Percentiles rank a stretch among this genome's conserved stretches.
Evolutionary conservation across 2,329 filamentous ascomycete species (phyloP).

Genomic region (Lecanosticta acicola): DNA sequence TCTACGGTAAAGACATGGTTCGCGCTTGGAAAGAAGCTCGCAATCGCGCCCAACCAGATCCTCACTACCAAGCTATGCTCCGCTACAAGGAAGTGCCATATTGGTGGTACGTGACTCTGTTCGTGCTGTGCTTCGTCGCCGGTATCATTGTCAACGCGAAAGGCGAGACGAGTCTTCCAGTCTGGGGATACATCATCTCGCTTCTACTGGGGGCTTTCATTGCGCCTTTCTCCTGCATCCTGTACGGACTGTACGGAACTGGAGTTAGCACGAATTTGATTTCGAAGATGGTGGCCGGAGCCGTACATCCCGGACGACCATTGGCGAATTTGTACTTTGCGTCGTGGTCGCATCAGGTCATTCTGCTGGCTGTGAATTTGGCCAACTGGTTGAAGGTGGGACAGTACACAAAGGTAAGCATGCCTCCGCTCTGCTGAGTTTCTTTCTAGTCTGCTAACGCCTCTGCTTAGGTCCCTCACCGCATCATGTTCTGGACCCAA

Average conservation of each 20-base stretch:
- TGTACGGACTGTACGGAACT: conserved; percentile 33
- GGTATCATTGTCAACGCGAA: background rate
- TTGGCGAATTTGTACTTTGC: conserved; percentile 33
- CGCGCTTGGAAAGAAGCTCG: conserved; percentile 19
- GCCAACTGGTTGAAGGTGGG: conserved; percentile 34
- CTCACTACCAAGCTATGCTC: conserved; percentile 33
- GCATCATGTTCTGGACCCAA: conserved; percentile 43
- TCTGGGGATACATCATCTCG: conserved; percentile 31
- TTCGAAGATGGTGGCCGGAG: conserved; percentile 45
- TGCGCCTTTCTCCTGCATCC: conserved; percentile 26
- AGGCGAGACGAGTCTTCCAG: conserved; percentile 24
- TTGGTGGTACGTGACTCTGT: conserved; percentile 29
- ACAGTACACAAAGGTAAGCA: conserved; percentile 26
- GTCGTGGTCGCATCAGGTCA: conserved; percentile 30
- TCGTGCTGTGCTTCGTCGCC: conserved; percentile 16
- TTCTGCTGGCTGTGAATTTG: conserved; percentile 27
- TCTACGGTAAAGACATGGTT: conserved; percentile 48
- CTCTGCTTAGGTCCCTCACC: conserved; percentile 32
- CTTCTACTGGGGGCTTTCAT: conserved; percentile 20
- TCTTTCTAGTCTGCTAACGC: conserved; percentile 13
- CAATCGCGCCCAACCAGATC: conserved; percentile 24
- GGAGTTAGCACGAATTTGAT: conserved; percentile 37
- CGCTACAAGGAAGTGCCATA: conserved; percentile 28
- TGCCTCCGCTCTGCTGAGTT: too few relatives aligned
- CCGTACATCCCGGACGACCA: conserved; percentile 39